phyloP scores from a whole-genome alignment of 2,329 filamentous ascomycete genomes.

The Paecilomyces dactylethromorphus region DNA sequence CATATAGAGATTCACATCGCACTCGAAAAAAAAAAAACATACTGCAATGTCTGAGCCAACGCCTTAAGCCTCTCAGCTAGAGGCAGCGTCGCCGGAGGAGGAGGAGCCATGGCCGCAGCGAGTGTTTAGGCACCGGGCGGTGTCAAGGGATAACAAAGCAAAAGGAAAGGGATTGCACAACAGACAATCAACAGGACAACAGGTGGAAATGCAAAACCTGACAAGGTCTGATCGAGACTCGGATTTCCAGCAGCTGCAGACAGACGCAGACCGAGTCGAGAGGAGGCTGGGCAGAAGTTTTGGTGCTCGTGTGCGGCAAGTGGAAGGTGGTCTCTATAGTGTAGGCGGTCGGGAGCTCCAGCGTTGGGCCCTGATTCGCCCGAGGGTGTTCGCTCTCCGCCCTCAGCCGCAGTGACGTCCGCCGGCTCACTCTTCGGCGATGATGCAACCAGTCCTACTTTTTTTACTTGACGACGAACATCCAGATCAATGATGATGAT shows the following conservation, averaged over 20 bases:
- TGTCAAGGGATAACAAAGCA: slow-evolving; percentile 1
- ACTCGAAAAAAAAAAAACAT: slow-evolving; percentile 48
- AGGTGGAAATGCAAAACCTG: background rate
- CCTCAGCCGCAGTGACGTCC: slow-evolving; percentile 12
- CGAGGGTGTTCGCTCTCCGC: background rate
- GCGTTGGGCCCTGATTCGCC: slow-evolving; percentile 3
- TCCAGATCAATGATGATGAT: too few species aligned
- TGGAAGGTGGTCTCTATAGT: slow-evolving; percentile 1
- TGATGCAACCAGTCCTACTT: background rate
- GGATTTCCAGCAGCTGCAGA: background rate
- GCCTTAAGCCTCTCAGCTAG: slow-evolving; percentile 67
- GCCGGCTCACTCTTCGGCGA: background rate
- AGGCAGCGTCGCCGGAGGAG: slow-evolving; percentile 62
- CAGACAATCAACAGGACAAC: background rate
- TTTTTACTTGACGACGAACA: background rate
- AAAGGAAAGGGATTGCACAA: background rate
- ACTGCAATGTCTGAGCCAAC: slow-evolving; percentile 87
- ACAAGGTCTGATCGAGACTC: background rate
- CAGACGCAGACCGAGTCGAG: background rate
- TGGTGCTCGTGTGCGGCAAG: slow-evolving; percentile 2
- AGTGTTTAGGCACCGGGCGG: slow-evolving; percentile 4
- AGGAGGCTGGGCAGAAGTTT: background rate
- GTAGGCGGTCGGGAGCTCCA: background rate
- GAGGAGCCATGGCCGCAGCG: slow-evolving; percentile 58
- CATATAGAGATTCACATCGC: slow-evolving; percentile 6